Conservation (phyloP, 192 early-diverging fungal species). For the Podila epigama region DNA sequence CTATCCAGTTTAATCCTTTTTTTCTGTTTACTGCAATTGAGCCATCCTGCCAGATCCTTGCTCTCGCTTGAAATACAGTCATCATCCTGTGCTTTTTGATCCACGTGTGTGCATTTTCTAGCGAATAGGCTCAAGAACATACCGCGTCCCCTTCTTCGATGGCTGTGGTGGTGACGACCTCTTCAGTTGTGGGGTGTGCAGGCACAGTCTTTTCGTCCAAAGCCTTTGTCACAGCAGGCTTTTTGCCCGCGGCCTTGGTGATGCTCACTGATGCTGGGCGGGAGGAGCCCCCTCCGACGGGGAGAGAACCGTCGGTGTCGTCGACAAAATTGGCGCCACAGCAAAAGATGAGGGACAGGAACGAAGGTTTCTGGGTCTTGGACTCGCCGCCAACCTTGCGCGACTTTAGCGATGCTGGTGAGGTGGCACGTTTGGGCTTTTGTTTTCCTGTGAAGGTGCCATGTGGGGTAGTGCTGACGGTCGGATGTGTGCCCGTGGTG, state of each 20-base stretch:
- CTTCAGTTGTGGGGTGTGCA: not conserved
- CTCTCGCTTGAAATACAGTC: too few species aligned
- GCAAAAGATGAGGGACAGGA: conserved; percentile 45
- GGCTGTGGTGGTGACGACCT: not conserved
- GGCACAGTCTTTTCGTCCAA: not conserved
- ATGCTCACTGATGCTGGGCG: conserved; percentile 40
- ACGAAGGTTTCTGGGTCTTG: conserved; percentile 45
- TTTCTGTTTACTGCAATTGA: too few species aligned
- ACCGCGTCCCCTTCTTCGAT: not conserved
- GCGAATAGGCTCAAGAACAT: not conserved
- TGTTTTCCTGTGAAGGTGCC: not conserved
- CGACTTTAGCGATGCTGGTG: conserved; percentile 20
- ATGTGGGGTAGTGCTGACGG: conserved; percentile 1
- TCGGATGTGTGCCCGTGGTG: conserved; percentile 1
- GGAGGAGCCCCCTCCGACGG: conserved; percentile 2
- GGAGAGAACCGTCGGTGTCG: conserved; percentile 33
- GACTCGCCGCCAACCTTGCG: conserved; percentile 37
- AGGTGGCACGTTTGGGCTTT: conserved; percentile 6
- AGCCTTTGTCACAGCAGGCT: conserved; percentile 3
- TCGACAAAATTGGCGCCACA: conserved; percentile 50
- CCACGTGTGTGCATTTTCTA: not conserved
- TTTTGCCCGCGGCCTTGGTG: conserved; percentile 35
- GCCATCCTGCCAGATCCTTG: too few species aligned
- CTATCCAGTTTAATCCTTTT: too few species aligned
- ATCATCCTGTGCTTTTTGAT: not conserved